Base-by-base conservation (phyloP, 2,329 filamentous ascomycete species). In the Arthrobotrys sinensis region DNA sequence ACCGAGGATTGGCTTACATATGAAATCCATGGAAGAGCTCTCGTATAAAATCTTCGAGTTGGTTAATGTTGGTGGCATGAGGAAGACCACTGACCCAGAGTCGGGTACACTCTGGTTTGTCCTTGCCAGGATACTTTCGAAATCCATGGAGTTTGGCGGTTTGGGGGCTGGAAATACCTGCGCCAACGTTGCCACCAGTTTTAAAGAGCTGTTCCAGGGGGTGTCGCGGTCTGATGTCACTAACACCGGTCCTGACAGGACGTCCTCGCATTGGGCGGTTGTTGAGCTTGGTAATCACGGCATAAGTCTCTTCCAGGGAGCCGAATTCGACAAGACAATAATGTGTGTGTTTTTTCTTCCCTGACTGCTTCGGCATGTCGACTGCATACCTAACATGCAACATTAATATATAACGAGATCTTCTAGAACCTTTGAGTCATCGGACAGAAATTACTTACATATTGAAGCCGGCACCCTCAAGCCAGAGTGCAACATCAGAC, bases 1-100 rank as follows among this genome's bases (percentile, higher is more conserved):
- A 8, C 12, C 10, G 24, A 60, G 2, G 11, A 14, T 38, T 34
- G 32, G 12, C 60, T 53, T 60, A 77, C 73, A 77, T 57, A 28
- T 77, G 66, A 14, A 77, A 77, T 1, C 73, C 73, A 24, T 66
- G 60, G 16, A 77, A 77, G 4, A 77, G 53, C 24, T 77, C 73
- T 10, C n/a, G 16, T 14, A 77, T 71, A 8, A 45, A 36, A 32
- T 77, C 73, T 43, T 77, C 73, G 5, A 77, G 50, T 24, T 71
- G 57, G 32, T 77, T 77, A 34, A 77, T 77, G 34, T 71, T 71
- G n/a, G 57, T 48, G 19, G 60, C 43, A 43, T 71, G 60, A 0
- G 73, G 73, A 32, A 77, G 60, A 10, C 73, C 73, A 32, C 73
- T 50, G 12, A 77, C 66, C 60, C 69, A 77, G 32, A 77, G 36